Evolutionary conservation across 169 alveolate species (phyloP), one percentile per base, ranked within the genome.

Genomic region (Cardiosporidium cionae): DNA sequence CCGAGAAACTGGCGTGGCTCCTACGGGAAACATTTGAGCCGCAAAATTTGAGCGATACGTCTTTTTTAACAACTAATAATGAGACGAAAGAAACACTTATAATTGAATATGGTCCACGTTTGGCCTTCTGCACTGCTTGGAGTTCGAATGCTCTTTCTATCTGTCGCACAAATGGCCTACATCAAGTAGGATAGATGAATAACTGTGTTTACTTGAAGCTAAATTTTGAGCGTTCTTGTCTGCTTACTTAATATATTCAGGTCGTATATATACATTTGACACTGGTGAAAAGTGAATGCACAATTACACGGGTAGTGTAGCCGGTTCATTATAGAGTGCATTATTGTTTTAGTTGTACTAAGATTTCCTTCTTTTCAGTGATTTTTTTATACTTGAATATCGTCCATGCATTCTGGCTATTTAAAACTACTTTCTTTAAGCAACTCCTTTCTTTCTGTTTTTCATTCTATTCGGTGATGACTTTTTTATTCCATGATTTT

Each of bases 91-190:
- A 70, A 23, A 4, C 36, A 31, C 32, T 62, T n/a, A 27, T 62
- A 25, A 22, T 65, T 32, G 81, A 74, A 32, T 70, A 58, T 7
- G 81, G 81, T 2, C 81, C 81, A 32, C 70, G 81, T 33, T 52
- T 23, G 37, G 32, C 34, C 7, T 74, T 74, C 53, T 28, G 54
- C 34, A 32, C 81, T 7, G 81, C 81, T 4, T 34, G 66, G 76
- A 34, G 76, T 33, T 36, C 81, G 9, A 32, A 74, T 33, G 71
- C 70, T 0, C 76, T 74, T 29, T 5, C 69, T 6, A 66, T 74
- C 28, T 34, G 54, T 32, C 1, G 32, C 32, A 29, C 33, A 2
- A 32, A 53, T 32, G 81, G 76, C 1, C 32, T 74, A 4, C 16
- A 29, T 7, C 5, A 7, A 1, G 76, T 74, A 5, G n/a, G n/a